Evolutionary conservation across 352 stramenopile genomes (phyloP), one percentile per base, ranked within the genome.

Genomic region (Phytophthora melonis): DNA sequence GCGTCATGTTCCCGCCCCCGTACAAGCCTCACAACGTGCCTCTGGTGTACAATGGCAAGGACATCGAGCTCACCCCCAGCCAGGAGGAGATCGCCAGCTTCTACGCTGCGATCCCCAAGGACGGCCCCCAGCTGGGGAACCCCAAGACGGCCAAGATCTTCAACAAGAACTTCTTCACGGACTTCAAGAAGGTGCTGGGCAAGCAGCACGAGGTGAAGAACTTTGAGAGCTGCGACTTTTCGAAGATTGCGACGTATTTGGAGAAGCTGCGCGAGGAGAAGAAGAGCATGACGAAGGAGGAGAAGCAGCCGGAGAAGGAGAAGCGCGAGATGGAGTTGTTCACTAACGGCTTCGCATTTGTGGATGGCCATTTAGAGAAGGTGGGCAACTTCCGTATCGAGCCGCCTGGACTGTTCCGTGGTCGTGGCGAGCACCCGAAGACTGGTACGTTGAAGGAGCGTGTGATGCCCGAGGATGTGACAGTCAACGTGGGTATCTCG

Each of bases 151-250:
- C 92, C 66, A 93, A 97, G 77, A 99, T 99, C 21, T 99, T 99
- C 79, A 99, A 99, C 74, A 98, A 98, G 64, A 99, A 99, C 78
- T 99, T 99, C 77, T 99, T 99, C 68, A 82, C 84, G 2, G 98
- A 97, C 68, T 98, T 98, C 57, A 91, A 90, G 52, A 86, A 92
- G 39, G 78, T 95, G 14, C 80, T 99, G 9, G 97, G 97, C n/a
- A 97, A 95, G 49, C 81, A 82, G 9, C 97, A 99, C 77, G 82
- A 93, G 9, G 93, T 99, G 60, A 98, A 99, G 70, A 83, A 82
- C 16, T 99, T 99, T 70, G 90, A 98, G n/a, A 94, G 97, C 55
- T 99, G 96, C 68, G 97, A 99, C 82, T 99, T 99, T 85, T 95
- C 90, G 55, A 77, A 81, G 10, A 99, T 99, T 60, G 82, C 94